Evolutionary conservation across 495 filamentous ascomycete species (phyloP).

Genomic region (Glarea lozoyensis): DNA sequence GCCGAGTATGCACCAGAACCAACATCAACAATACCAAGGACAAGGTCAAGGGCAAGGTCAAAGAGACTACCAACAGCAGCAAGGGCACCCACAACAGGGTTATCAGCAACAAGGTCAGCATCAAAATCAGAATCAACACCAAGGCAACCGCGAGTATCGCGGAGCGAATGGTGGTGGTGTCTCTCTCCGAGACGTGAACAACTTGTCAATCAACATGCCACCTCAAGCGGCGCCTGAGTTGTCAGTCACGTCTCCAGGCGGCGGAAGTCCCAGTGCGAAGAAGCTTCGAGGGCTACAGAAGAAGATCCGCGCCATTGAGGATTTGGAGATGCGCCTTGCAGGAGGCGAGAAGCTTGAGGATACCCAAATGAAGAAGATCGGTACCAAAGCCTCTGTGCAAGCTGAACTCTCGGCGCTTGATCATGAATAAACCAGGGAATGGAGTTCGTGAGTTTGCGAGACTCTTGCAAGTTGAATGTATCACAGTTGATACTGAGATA

Average conservation of each 20-base stretch:
- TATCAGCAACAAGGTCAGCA: conserved; percentile 13
- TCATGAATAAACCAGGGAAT: too few species aligned
- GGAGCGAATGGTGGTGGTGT: conserved; percentile 6
- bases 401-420: conserved; percentile 69
- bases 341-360: conserved; percentile 94
- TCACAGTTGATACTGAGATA: too few species aligned
- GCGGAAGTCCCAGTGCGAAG: conserved; percentile 50
- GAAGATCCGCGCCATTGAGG: conserved; percentile 95
- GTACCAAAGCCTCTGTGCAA: conserved; percentile 72
- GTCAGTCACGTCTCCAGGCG: conserved; percentile 35
- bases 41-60: too few species aligned
- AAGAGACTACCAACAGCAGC: conserved; percentile 22
- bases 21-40: conserved; percentile 28
- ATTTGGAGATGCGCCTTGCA: conserved; percentile 91
- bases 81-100: conserved; percentile 11
- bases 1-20: conserved; percentile 26
- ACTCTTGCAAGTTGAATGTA: too few species aligned
- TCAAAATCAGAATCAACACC: not conserved
- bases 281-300: conserved; percentile 86
- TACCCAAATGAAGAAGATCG: conserved; percentile 97
- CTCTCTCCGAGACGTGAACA: conserved; percentile 8
- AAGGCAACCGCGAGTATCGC: conserved; percentile 17
- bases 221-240: conserved; percentile 32
- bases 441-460: too few species aligned
- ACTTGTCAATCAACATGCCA: conserved; percentile 14